A percentile compares a stretch with the other conserved stretches of the same genome.
These are phyloP conservation scores for Colletotrichum spaethianum DNA, from an alignment of 2,329 filamentous ascomycete species.

Conservation along the genomic window DNA sequence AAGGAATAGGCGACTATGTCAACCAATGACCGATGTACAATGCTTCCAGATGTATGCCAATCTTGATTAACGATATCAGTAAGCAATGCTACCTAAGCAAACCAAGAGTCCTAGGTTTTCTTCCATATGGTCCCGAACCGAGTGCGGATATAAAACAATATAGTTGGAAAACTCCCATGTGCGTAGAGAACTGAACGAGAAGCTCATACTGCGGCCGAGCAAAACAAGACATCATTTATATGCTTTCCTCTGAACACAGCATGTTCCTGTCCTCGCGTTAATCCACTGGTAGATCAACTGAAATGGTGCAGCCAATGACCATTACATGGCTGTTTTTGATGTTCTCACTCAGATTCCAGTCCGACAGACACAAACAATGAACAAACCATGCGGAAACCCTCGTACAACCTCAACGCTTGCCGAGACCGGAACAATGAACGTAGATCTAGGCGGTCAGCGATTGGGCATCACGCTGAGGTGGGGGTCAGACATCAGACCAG, in stretches of 20 bases:
- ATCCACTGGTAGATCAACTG: not conserved
- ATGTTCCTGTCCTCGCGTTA: not conserved
- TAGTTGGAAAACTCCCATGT: no score
- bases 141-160: no score
- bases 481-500: conserved; percentile 1
- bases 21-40: no score
- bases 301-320: not conserved
- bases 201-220: no score
- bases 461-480: not conserved
- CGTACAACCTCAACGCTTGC: not conserved
- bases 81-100: no score
- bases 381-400: not conserved
- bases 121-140: no score
- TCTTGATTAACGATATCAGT: no score
- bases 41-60: no score
- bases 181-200: no score
- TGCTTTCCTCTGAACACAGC: not conserved
- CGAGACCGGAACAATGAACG: not conserved
- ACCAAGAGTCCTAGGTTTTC: no score
- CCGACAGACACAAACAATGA: not conserved
- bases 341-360: not conserved
- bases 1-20: no score
- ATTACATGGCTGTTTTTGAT: not conserved
- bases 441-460: conserved; percentile 11
- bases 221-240: no score